Conservation (phyloP, 2,329 filamentous ascomycete species). For the Stagonosporopsis rhizophila region DNA sequence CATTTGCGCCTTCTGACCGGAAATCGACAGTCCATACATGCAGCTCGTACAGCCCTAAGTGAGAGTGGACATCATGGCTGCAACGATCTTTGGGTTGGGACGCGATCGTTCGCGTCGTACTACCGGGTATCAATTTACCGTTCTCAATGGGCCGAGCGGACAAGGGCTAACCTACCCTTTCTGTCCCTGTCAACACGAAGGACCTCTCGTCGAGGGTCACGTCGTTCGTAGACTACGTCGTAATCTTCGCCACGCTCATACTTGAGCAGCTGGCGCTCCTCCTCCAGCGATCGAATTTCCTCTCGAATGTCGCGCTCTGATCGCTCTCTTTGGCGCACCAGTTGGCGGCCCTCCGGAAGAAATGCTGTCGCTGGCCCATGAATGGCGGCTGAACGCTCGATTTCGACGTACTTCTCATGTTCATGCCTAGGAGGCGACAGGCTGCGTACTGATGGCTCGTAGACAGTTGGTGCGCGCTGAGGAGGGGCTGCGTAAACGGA, state of each 20-base stretch:
- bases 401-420: slow-evolving; percentile 48
- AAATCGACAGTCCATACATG: neutral
- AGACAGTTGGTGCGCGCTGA: slow-evolving; percentile 32
- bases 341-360: slow-evolving; percentile 51
- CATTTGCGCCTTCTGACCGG: neutral
- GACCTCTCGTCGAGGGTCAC: slow-evolving; percentile 59
- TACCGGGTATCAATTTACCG: slow-evolving; percentile 47
- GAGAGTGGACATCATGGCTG: slow-evolving; percentile 54
- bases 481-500: slow-evolving; percentile 22
- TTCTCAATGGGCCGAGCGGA: slow-evolving; percentile 70
- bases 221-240: slow-evolving; percentile 69
- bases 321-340: slow-evolving; percentile 30
- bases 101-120: slow-evolving; percentile 43
- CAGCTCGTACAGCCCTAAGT: slow-evolving; percentile 30
- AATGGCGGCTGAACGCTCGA: slow-evolving; percentile 57
- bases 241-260: slow-evolving; percentile 65
- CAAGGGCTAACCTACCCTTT: slow-evolving; percentile 94
- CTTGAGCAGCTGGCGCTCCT: slow-evolving; percentile 65
- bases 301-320: slow-evolving; percentile 71
- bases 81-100: slow-evolving; percentile 52
- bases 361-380: slow-evolving; percentile 58
- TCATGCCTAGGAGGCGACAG: slow-evolving; percentile 43
- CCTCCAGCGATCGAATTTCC: slow-evolving; percentile 76
- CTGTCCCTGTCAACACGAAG: slow-evolving; percentile 84
- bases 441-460: slow-evolving; percentile 44